phyloP scores from a whole-genome alignment of 495 filamentous ascomycete genomes.

The Penicillium bovifimosum region DNA sequence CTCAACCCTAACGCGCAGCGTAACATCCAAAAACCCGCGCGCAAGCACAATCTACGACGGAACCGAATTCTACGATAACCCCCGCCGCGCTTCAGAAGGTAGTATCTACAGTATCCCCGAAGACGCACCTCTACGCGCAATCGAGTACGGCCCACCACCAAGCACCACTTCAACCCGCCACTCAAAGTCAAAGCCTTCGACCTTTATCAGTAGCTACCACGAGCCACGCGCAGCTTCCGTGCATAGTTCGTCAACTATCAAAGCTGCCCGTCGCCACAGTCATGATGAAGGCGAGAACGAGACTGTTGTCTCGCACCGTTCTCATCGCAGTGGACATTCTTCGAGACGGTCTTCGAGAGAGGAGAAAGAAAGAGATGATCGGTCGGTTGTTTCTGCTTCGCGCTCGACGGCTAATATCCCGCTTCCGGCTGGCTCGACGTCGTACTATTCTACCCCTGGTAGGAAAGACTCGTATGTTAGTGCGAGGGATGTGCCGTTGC shows the following conservation, averaged over 20 bases:
- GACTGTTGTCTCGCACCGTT: slow-evolving; percentile 16
- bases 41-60: slow-evolving; percentile 42
- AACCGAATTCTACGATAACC: slow-evolving; percentile 35
- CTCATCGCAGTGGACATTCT: slow-evolving; percentile 14
- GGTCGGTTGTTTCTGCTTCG: slow-evolving; percentile 25
- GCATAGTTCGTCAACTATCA: slow-evolving; percentile 41
- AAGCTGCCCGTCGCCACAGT: slow-evolving; percentile 29
- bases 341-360: slow-evolving; percentile 4
- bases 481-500: slow-evolving; percentile 42
- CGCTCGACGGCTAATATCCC: slow-evolving; percentile 31
- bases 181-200: slow-evolving; percentile 31
- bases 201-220: slow-evolving; percentile 38
- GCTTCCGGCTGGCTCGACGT: slow-evolving; percentile 22
- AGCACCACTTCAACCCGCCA: slow-evolving; percentile 22
- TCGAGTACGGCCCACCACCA: slow-evolving; percentile 39
- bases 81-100: slow-evolving; percentile 35
- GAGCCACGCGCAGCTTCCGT: slow-evolving; percentile 25
- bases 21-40: slow-evolving; percentile 37
- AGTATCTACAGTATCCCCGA: slow-evolving; percentile 33
- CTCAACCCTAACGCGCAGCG: slow-evolving; percentile 29
- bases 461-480: slow-evolving; percentile 25
- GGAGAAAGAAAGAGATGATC: slow-evolving; percentile 1
- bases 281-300: slow-evolving; percentile 12
- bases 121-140: slow-evolving; percentile 36
- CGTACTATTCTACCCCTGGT: slow-evolving; percentile 14